Evolutionary conservation across 1,284 basidiomycete genomes (phyloP).

Genomic region (Trichosporon sp.): DNA sequence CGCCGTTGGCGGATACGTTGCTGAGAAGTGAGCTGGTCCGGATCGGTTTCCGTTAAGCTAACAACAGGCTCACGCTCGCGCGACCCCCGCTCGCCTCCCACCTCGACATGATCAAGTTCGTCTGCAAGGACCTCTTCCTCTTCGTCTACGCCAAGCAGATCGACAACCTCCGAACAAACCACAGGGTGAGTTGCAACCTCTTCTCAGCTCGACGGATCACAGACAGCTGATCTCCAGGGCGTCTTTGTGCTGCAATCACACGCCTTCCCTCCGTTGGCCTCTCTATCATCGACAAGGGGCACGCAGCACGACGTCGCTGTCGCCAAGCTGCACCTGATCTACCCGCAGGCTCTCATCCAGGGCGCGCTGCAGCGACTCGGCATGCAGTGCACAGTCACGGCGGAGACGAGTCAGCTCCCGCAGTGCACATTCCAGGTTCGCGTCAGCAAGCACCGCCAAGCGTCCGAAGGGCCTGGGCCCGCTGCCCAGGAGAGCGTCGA

Average conservation of each 20-base stretch:
- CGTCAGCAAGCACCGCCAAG: constrained; percentile 30
- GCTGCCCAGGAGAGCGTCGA: constrained; percentile 1
- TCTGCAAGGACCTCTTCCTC: constrained; percentile 83
- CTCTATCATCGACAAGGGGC: constrained; percentile 70
- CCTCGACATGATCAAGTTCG: constrained; percentile 88
- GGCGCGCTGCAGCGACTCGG: constrained; percentile 80
- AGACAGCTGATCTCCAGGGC: constrained; percentile 62
- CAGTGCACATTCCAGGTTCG: constrained; percentile 65
- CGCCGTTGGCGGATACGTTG: constrained; percentile 82
- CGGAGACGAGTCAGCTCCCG: constrained; percentile 77
- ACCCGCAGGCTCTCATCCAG: constrained; percentile 76
- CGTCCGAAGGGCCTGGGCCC: constrained; percentile 1
- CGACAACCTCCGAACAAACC: constrained; percentile 91
- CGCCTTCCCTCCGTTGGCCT: constrained; percentile 77
- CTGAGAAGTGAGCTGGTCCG: constrained; percentile 68
- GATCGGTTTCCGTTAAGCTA: neutral
- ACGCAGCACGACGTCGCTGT: constrained; percentile 70
- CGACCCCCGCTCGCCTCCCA: constrained; percentile 75
- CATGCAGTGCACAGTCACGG: constrained; percentile 69
- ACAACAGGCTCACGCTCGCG: constrained; percentile 71
- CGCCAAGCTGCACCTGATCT: constrained; percentile 75
- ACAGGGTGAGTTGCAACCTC: constrained; percentile 64
- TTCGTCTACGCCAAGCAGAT: constrained; percentile 71
- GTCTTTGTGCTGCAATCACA: constrained; percentile 93
- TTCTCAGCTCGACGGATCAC: neutral